Evolutionary conservation across 108 stramenopile species (phyloP), one percentile per base, ranked within the genome.

Genomic region (Pseudonitzschia pungens): DNA sequence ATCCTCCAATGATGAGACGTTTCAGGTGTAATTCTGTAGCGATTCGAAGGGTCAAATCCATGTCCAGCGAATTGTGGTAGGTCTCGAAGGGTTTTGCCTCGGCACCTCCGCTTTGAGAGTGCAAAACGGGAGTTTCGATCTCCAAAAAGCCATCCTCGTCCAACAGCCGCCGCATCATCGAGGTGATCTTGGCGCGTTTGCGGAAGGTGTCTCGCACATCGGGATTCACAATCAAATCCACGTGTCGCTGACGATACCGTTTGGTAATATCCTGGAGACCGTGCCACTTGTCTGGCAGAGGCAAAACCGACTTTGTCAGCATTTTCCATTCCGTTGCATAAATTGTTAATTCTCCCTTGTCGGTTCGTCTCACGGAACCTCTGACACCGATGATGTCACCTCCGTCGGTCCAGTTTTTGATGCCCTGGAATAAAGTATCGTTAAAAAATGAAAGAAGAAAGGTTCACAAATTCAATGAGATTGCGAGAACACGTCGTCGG

Each of bases 21-120:
- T 99, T 99, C 72, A 99, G 72, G 80, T 97, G 96, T 56, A 99
- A 86, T 79, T 99, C 99, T 9, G 98, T 98, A 20, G 99, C 99
- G 77, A 99, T 98, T n/a, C 99, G 87, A 32, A 99, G 76, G 2
- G 95, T 97, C 62, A 99, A 76, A 64, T 93, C 83, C 87, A 96
- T 83, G 77, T 94, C 96, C 83, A 98, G 86, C 9, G 92, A 84
- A 66, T 97, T 96, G 85, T 98, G 97, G 77, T 92, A 93, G 0
- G 99, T 99, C 77, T 95, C 96, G 77, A 99, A 99, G 14, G 99
- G 99, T 71, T 96, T 95, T 0, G 99, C 99, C 72, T 95, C 96
- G 20, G 99, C 99, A 16, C 99, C 99, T 40, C 99, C 99, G 66
- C 96, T 88, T 65, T 92, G 83, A 11, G 89, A 67, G 68, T 97